These are phyloP conservation scores for Colletotrichum echinochloae DNA, from an alignment of 2,329 filamentous ascomycete genomes.

Conservation along the genomic window DNA sequence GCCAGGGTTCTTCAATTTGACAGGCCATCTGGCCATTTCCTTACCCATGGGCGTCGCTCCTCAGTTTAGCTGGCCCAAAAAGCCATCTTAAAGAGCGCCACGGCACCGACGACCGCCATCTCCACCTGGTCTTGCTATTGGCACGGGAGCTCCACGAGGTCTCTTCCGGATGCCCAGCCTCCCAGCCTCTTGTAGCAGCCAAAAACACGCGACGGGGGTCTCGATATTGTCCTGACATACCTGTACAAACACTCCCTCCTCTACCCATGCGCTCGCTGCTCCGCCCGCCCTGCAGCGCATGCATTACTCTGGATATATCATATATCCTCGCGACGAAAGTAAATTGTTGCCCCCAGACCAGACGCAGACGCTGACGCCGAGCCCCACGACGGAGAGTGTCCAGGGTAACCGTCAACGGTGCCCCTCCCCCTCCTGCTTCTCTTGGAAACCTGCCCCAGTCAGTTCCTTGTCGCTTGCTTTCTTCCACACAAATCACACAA, in stretches of 20 bases:
- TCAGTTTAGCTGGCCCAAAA: background rate
- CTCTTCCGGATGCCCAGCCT: constrained; percentile 20
- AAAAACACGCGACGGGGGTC: constrained; percentile 28
- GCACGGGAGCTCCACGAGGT: constrained; percentile 20
- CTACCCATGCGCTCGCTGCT: constrained; percentile 23
- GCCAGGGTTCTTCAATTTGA: background rate
- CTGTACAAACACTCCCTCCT: constrained; percentile 7
- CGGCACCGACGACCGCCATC: background rate
- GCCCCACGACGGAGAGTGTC: constrained; percentile 23
- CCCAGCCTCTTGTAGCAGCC: constrained; percentile 27
- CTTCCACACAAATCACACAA: constrained; percentile 31
- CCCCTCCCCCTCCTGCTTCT: constrained; percentile 24
- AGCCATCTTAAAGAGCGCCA: background rate
- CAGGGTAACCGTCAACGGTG: constrained; percentile 31
- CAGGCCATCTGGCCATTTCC: constrained; percentile 1
- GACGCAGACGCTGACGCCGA: constrained; percentile 13
- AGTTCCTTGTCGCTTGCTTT: constrained; percentile 32
- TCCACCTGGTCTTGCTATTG: constrained; percentile 21
- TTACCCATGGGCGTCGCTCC: constrained; percentile 4
- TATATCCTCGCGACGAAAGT: constrained; percentile 8
- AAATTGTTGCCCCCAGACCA: constrained; percentile 5
- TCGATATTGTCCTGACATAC: constrained; percentile 20
- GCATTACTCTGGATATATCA: constrained; percentile 17
- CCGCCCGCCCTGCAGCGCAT: constrained; percentile 20
- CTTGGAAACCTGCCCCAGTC: constrained; percentile 13